phyloP scores from a whole-genome alignment of 2,329 filamentous ascomycete species.

The Neocatenulostroma microsporum region DNA sequence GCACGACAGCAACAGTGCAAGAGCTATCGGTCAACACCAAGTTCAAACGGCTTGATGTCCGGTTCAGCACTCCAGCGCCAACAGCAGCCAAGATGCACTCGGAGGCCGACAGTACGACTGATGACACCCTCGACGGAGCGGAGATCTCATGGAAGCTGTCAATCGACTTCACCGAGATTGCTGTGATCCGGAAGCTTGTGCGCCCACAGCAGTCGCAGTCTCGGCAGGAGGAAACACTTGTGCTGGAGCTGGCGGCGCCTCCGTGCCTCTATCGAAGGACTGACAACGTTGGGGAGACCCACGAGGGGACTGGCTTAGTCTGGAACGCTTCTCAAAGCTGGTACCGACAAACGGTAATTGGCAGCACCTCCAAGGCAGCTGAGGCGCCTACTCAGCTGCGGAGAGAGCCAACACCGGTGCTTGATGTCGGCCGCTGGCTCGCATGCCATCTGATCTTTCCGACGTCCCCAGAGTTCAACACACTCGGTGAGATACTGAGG shows the following conservation, averaged over 20 bases:
- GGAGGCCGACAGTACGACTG: too few species aligned
- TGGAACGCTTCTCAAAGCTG: constrained; percentile 54
- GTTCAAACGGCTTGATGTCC: constrained; percentile 38
- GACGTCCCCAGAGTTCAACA: constrained; percentile 14
- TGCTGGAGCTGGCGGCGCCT: constrained; percentile 34
- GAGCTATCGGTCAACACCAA: constrained; percentile 37
- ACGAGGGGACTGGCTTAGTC: constrained; percentile 31
- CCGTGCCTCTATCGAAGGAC: constrained; percentile 21
- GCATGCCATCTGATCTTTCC: constrained; percentile 48
- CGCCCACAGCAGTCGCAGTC: constrained; percentile 27
- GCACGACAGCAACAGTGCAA: constrained; percentile 26
- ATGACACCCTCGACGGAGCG: too few species aligned
- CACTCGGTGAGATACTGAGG: constrained; percentile 47
- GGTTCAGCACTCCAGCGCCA: too few species aligned
- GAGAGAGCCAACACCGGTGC: constrained; percentile 44
- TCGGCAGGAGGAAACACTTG: constrained; percentile 17
- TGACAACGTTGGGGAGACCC: constrained; percentile 27
- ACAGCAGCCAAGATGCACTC: too few species aligned
- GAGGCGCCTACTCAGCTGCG: constrained; percentile 33
- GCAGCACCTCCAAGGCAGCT: constrained; percentile 30
- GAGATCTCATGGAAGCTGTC: constrained; percentile 22
- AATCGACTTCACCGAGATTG: constrained; percentile 20
- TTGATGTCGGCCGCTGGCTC: constrained; percentile 59
- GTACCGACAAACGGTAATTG: constrained; percentile 58
- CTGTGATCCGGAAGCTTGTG: constrained; percentile 31